Base-by-base conservation (phyloP, 2,329 filamentous ascomycete genomes). In the Trichophyton simii region DNA sequence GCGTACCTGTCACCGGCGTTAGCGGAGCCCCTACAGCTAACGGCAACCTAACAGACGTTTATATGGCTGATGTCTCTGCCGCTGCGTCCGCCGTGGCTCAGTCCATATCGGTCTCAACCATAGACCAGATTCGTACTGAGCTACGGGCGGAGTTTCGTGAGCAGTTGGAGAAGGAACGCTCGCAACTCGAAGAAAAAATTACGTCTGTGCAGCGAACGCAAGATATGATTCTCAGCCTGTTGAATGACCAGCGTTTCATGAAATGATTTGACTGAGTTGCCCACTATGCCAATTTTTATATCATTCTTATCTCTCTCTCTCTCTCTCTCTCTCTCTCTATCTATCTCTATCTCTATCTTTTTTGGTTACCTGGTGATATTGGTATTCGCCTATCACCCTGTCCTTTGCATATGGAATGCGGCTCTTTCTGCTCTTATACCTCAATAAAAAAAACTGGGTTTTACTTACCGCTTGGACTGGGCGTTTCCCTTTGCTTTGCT, bases 161-260 rank as follows among this genome's bases (percentile, higher is more conserved):
- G 20, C 72, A 74, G 60, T 58, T 75, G 48, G 68, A 71, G 44
- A 71, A 68, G 48, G 67, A 72, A 38, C 71, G 71, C 0, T 68
- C 68, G 13, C 65, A 66, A 1, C 63, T 75, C 4, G 69, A 75
- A 57, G 70, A 74, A 61, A 72, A 70, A 62, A 52, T 76, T 28
- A 72, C 74, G 60, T 65, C 72, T 18, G 67, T 76, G 55, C 73
- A 76, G 64, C 66, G 70, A 62, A 74, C 72, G 3, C 74, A 76
- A 61, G 70, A 75, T 42, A 70, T 75, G 69, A 76, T 76, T 60
- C 62, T 76, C 50, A 71, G 74, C 25, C 15, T 54, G 50, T 25
- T 54, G 18, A 54, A 54, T 18, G 50, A 54, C 13, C 50, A 28
- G 50, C 50, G 50, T 13, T 34, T 54, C 11, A 54, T 54, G 50